Evolutionary conservation across 805 yeast species (phyloP), one percentile per base, ranked within the genome.

Genomic region (Saccharomycopsis schoenii): DNA sequence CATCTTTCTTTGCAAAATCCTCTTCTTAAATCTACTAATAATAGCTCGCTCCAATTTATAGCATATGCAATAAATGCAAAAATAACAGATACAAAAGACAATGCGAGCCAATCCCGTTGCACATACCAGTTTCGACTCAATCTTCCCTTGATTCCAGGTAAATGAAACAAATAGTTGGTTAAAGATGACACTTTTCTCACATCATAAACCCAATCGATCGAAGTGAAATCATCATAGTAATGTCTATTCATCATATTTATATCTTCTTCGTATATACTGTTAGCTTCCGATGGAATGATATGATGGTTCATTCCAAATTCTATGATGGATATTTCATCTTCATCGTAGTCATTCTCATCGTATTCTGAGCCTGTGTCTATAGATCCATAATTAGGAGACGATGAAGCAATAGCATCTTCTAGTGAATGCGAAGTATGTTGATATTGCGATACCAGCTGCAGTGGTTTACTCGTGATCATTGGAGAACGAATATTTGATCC

Each of bases 161-260:
- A 62, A 37, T 73, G 68, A 58, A 74, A 68, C 54, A 81, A 66
- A 56, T 70, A 69, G 63, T 71, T 78, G 63, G 74, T 71, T 47
- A 80, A 70, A 50, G 69, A 71, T 41, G 80, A 76, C 58, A 78
- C 79, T 60, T 72, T 71, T 37, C 80, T 71, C 42, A 76, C 74
- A 39, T 82, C 83, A 37, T 76, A 74, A 1, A 80, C 77, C 85
- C 86, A 82, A 69, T 82, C 86, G 17, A 82, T 79, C 19, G 85
- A 80, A 24, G 86, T 82, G 69, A 81, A 82, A 68, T 82, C 85
- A 67, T 82, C 83, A 67, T 82, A 82, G 71, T 73, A 80, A 64
- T 73, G 74, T 29, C 79, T 56, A 24, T 62, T 57, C 19, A 50
- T 51, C 17, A 36, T 55, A 10, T 51, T 17, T 1, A 36, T 50